Evolutionary conservation across 768 basidiomycete species (phyloP), one percentile per base, ranked within the genome.

Genomic region (Tubosaeta sp.): DNA sequence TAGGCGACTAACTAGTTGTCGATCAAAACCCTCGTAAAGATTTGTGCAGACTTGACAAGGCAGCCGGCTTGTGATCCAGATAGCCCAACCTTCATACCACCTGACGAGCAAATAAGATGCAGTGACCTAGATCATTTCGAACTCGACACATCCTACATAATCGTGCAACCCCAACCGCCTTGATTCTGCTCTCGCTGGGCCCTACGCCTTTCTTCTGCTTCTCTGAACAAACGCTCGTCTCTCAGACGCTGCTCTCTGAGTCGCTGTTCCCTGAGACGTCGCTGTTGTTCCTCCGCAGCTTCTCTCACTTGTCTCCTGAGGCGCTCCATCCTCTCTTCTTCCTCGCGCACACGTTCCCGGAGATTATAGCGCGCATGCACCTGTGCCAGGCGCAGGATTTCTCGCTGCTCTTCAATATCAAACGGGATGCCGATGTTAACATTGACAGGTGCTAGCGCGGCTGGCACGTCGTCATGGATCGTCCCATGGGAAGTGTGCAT

Each of bases 401-500:
- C 58, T 6, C 48, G 58, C 16, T 65, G 64, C 30, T 64, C 55
- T 2, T 57, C 50, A 36, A 69, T 32, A 31, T 62, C 40, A 6
- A 62, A 54, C 7, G 13, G n/a, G 29, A 56, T 14, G 4, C 56
- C 57, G 2, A 53, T 21, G 48, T 67, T n/a, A 29, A 30, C 10
- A 16, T 35, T 44, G 0, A 42, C 40, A 8, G 46, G 55, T 4
- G 54, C 50, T 6, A 39, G 51, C 24, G 8, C 49, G 6, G 5
- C 49, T 1, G 48, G 53, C 22, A 11, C 47, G 22, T 60, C 56
- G 11, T 51, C 66, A 13, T 68, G 42, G 18, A 67, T 64, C n/a
- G 59, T 56, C 29, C 67, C 69, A 54, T 75, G 74, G 2, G 24
- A 60, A 0, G 1, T 13, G 10, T 45, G 45, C 74, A 80, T 73